Percentiles rank a stretch among this genome's conserved stretches.
phyloP scores from a whole-genome alignment of 1,284 basidiomycete species.

The Pseudozyma thailandica region DNA sequence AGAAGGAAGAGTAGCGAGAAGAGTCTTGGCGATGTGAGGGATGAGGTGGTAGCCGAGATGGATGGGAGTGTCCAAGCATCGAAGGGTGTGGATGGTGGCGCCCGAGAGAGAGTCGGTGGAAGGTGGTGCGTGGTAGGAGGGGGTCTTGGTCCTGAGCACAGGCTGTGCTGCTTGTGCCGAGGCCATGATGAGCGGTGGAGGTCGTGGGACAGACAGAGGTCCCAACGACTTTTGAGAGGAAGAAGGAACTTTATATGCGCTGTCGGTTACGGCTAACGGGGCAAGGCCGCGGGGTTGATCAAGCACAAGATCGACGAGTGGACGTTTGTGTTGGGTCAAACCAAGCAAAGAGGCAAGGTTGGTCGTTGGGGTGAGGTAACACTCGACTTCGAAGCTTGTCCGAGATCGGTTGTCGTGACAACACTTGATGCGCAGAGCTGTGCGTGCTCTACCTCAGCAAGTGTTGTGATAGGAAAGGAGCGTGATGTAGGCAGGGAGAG shows the following conservation, averaged over 20 bases:
- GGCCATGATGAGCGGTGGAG: conserved; percentile 15
- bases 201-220: neutral
- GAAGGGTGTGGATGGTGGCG: conserved; percentile 60
- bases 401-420: conserved; percentile 20
- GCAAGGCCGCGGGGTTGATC: neutral
- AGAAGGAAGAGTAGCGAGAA: conserved; percentile 77
- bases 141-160: conserved; percentile 58
- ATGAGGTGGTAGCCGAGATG: conserved; percentile 67
- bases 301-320: neutral
- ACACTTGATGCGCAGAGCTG: conserved; percentile 23
- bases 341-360: neutral
- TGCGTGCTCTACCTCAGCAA: conserved; percentile 5
- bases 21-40: conserved; percentile 74
- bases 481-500: conserved; percentile 1
- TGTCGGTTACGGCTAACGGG: neutral
- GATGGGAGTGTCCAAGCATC: conserved; percentile 62
- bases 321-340: no score
- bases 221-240: neutral
- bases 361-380: conserved; percentile 6
- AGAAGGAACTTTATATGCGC: neutral
- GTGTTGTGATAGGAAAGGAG: neutral
- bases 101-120: conserved; percentile 52
- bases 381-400: conserved; percentile 12
- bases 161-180: conserved; percentile 28
- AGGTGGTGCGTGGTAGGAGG: conserved; percentile 66